Conservation (phyloP, 345 rosid genomes). For the Salix exigua region DNA sequence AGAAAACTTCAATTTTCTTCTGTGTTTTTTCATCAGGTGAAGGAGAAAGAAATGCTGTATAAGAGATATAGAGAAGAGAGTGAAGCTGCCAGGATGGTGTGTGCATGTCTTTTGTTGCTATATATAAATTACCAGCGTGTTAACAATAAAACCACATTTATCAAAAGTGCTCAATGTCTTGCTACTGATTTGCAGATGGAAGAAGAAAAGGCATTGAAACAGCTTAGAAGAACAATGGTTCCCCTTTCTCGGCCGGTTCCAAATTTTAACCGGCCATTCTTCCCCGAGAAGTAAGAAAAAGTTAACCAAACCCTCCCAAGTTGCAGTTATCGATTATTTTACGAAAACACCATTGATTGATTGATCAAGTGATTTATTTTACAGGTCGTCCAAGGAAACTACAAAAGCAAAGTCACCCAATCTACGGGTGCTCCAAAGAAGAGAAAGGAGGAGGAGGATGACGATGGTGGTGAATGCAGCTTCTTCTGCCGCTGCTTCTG, state of each 20-base stretch:
- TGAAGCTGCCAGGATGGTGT: slow-evolving; percentile 81
- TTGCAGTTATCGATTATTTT: not conserved
- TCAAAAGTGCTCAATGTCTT: too few relatives aligned
- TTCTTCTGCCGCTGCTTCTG: slow-evolving; percentile 45
- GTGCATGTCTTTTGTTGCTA: not conserved
- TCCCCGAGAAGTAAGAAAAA: slow-evolving; percentile 63
- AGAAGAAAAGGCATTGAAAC: slow-evolving; percentile 89
- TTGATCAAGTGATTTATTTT: too few relatives aligned
- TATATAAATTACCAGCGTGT: too few relatives aligned
- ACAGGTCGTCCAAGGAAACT: slow-evolving; percentile 57
- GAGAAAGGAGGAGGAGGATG: slow-evolving; percentile 18
- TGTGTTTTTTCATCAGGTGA: slow-evolving; percentile 54
- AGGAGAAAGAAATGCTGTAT: slow-evolving; percentile 76
- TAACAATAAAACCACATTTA: too few relatives aligned
- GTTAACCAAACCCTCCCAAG: too few relatives aligned
- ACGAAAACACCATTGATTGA: not conserved
- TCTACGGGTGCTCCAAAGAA: slow-evolving; percentile 46
- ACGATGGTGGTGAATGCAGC: slow-evolving; percentile 7
- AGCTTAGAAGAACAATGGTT: slow-evolving; percentile 83
- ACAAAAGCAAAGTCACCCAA: slow-evolving; percentile 69
- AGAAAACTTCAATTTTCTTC: not conserved
- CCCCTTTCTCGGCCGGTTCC: slow-evolving; percentile 91
- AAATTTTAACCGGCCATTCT: slow-evolving; percentile 76
- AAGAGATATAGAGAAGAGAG: slow-evolving; percentile 95
- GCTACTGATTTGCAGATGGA: slow-evolving; percentile 48